A percentile compares a stretch with the other conserved stretches of the same genome.
Evolutionary conservation across 257 asterid genomes (phyloP).

Genomic region (Solanum stenotomum): DNA sequence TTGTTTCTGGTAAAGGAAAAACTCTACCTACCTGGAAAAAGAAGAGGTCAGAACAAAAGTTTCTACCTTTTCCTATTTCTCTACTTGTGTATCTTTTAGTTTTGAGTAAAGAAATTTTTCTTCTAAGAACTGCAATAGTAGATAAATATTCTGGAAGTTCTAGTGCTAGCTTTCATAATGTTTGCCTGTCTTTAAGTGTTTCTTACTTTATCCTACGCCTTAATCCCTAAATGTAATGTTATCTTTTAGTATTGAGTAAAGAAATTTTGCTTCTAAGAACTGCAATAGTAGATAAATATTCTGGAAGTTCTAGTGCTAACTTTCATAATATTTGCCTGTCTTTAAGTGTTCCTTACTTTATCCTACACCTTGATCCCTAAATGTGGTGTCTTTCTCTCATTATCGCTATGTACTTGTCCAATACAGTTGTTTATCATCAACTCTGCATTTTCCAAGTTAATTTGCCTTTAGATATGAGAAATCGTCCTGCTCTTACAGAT

Average conservation of each 20-base stretch:
- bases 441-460: not conserved
- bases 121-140: too few species aligned
- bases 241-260: not conserved
- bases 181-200: not conserved
- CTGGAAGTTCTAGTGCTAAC: too few species aligned
- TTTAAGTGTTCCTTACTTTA: not conserved
- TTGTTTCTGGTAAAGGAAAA: not conserved
- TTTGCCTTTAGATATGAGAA: not conserved
- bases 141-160: too few species aligned
- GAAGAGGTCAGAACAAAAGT: not conserved
- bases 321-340: not conserved
- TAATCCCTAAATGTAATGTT: not conserved
- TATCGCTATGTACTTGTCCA: not conserved
- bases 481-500: not conserved
- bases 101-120: too few species aligned
- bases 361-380: not conserved
- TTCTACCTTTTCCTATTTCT: not conserved
- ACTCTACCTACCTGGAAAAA: not conserved
- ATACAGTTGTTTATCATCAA: not conserved
- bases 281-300: too few species aligned
- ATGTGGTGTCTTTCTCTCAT: not conserved
- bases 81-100: not conserved
- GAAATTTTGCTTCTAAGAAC: too few species aligned
- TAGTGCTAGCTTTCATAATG: not conserved
- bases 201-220: not conserved